These are phyloP conservation scores for Rhizopogon salebrosus DNA, from an alignment of 768 basidiomycete species.

Conservation along the genomic window DNA sequence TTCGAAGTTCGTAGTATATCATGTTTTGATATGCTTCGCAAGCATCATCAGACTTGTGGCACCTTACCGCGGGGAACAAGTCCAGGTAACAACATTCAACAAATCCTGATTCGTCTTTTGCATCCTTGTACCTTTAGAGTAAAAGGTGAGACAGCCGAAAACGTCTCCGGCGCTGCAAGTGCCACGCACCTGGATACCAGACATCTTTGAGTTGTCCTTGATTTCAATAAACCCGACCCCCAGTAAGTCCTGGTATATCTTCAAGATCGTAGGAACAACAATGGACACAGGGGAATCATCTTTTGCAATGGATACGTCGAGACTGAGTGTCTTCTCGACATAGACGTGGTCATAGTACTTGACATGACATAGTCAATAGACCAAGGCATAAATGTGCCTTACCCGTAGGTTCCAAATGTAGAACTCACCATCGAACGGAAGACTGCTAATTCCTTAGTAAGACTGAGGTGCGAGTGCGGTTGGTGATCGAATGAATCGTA, in stretches of 20 bases:
- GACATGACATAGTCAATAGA: background rate
- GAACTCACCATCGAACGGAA: conserved; percentile 67
- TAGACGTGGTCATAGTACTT: conserved; percentile 35
- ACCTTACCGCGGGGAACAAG: conserved; percentile 74
- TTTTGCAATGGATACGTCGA: conserved; percentile 77
- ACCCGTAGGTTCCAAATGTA: conserved; percentile 85
- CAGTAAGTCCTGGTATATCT: conserved; percentile 80
- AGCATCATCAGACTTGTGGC: no score
- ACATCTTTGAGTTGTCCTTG: conserved; percentile 52
- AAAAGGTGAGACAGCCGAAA: background rate
- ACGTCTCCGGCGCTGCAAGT: no score
- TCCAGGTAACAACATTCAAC: no score
- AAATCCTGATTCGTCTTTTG: conserved; percentile 65
- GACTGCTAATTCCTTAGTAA: conserved; percentile 11
- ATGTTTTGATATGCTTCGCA: no score
- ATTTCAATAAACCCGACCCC: conserved; percentile 59
- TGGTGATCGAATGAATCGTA: no score
- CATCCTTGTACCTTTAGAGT: conserved; percentile 66
- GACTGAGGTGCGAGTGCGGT: no score
- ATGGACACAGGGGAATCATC: conserved; percentile 85
- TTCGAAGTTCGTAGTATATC: no score
- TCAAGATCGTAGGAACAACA: conserved; percentile 76
- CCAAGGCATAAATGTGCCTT: conserved; percentile 35
- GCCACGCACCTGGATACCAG: conserved; percentile 72
- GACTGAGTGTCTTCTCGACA: conserved; percentile 58